Base-by-base conservation (phyloP, 2,329 filamentous ascomycete species). In the Ophiostoma novo-ulmi region DNA sequence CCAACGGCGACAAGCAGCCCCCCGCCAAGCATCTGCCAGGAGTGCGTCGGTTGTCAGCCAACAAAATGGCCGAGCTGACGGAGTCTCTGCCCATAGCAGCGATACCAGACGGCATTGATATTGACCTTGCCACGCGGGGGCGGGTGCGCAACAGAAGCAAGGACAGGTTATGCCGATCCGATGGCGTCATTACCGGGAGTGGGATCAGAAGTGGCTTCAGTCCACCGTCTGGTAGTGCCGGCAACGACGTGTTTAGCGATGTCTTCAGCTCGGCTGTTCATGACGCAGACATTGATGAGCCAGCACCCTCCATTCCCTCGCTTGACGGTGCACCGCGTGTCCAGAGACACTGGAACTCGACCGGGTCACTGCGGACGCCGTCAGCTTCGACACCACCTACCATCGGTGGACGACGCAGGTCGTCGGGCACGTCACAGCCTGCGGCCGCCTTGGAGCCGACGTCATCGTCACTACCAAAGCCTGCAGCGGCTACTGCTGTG, bases 301-400 rank as follows among this genome's bases (percentile, higher is more conserved):
- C 35, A 10, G 26, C 55, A 5, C 55, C 38, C 1, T 10, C 26
- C 5, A 5, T 17, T 0, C 14, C 22, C 2, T 13, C 38, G 2
- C 36, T 22, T 13, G 58, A 63, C 64, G 52, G 31, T 4, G 38
- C 55, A 38, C 68, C 22, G 20, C 71, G 66, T 2, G 26, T 68
- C 1, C 69, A 72, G 66, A 44, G 67, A 35, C 35, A 68, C 22
- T 61, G 64, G 63, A 68, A 58, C 48, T 69, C 73, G 22, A 71
- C 69, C 1, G 66, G 71, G 10, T 67, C 69, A 6, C n/a, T 69
- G 10, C 66, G 82, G 48, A 87, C 85, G 0, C 76, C 85, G 6
- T 67, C 65, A 13, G 65, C 39, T 13, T 87, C 85, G 4, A 87
- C 84, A 14, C 85, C 85, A 20, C 85, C 85, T 7, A 83, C 13